Base-by-base conservation (phyloP, 208 protist genomes). In the Acanthamoeba lenticulata region DNA sequence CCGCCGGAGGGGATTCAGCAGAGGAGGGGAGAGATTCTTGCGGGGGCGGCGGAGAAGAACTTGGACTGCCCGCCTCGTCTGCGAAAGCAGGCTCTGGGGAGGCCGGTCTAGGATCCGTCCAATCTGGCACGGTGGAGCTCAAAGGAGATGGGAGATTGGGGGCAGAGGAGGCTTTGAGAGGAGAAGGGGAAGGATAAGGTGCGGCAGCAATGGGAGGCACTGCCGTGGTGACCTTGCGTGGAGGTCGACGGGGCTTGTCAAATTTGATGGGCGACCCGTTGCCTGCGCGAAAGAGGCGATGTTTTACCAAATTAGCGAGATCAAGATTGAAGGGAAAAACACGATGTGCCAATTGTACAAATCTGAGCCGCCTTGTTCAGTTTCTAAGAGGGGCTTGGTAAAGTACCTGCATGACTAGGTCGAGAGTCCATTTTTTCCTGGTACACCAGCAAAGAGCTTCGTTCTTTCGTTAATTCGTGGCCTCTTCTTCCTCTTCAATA, bases 221-320 rank as follows among this genome's bases (percentile, higher is more conserved):
- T 24, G 77, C 44, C 24, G 38, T 13, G 24, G 44, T 57, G 21
- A 3, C 77, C 77, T 86, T 86, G 77, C 77, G 77, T 27, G 77
- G 77, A 17, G 77, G 77, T 34, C 77, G 38, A 38, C 42, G 77
- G 3, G 77, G 77, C 21, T 86, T 86, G 44, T 38, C 32, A 24
- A 86, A 86, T 86, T 86, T 86, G 44, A 86, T 86, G 7, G 77
- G 24, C 0, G 77, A 86, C 45, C 77, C 77, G 77, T 86, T 86
- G 9, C 77, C 77, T 57, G 38, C 42, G 77, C 42, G 32, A 40
- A 72, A n/a, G 34, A 49, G 72, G 15, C 29, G 38, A 83, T 24
- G 52, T 60, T 60, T 21, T 21, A 11, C 72, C 38, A 86, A 77
- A 77, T 44, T n/a, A 77, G 36, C 67, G 24, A 44, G 44, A 17